Conservation (phyloP, 495 filamentous ascomycete genomes). For the Amniculicola lignicola region DNA sequence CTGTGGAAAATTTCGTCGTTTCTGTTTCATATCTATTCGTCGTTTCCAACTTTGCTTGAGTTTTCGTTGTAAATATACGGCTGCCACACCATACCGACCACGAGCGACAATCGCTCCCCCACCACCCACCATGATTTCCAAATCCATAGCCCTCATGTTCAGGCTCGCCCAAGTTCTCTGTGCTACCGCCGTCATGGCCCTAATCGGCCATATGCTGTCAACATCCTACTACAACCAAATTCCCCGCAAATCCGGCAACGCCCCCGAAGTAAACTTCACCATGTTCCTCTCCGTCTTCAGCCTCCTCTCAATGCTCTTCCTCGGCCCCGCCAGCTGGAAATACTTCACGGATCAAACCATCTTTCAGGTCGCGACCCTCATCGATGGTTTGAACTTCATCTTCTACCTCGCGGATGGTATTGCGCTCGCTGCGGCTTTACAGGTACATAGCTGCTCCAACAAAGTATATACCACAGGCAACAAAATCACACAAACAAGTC, state of each 20-base stretch:
- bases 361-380: background rate
- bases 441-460: conserved; percentile 1
- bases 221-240: conserved; percentile 3
- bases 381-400: background rate
- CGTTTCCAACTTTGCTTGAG: too few relatives aligned
- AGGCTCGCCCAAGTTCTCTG: background rate
- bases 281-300: conserved; percentile 2
- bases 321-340: conserved; percentile 1
- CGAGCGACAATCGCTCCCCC: background rate
- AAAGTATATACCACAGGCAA: background rate
- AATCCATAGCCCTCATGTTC: background rate
- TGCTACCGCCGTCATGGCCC: background rate
- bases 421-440: background rate
- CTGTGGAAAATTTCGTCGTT: too few relatives aligned
- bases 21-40: too few relatives aligned
- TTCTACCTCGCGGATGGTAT: conserved; percentile 1
- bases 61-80: too few relatives aligned
- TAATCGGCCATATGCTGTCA: background rate
- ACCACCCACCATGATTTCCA: background rate
- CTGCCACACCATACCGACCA: too few relatives aligned
- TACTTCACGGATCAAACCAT: background rate
- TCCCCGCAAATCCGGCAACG: background rate
- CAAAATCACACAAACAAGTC: background rate
- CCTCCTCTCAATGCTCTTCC: background rate
- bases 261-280: conserved; percentile 1